Evolutionary conservation across 164 flowering plant species (phyloP), one percentile per base, ranked within the genome.

Genomic region (Vitis riparia): DNA sequence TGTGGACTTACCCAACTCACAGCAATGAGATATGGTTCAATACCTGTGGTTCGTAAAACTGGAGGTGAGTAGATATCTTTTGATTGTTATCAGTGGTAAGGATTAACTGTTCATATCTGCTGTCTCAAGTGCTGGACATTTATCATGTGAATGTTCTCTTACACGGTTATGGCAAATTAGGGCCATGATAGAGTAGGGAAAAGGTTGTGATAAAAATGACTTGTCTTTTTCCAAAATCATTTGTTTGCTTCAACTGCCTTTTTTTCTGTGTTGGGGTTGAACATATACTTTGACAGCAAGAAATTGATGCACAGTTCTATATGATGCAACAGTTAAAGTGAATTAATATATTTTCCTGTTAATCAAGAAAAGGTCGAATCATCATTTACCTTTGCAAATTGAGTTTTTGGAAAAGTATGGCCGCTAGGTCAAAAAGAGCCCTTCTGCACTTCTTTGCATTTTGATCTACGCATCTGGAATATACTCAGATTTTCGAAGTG

Each of bases 1-100:
- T 95, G 99, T 79, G 99, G 99, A 53, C 86, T 95, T 29, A 95
- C 99, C 16, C 99, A 95, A 71, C 94, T 95, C 58, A 84, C 62
- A 63, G 98, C 98, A 52, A 95, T 95, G 99, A 84, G 99, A 86
- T 95, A 87, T 76, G 99, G 99, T 58, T 89, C 97, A 59, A 84
- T 95, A 73, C 97, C 99, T 48, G 84, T 95, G 23, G 99, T 95
- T 65, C 93, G 99, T 52, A 93, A 85, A 83, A 95, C 99, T 63
- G 99, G 99, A 89, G 99, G 99, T 95, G 44, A 13, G 77, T 71
- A 37, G 15, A 11, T 50, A 6, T 51, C 17, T 51, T 51, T 19
- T 23, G 5, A 1, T 37, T 32, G 30, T 16, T 64, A 51, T 49
- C 55, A 64, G 3, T 50, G 14, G 0, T 64, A 11, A 23, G 11